A percentile compares a stretch with the other conserved stretches of the same genome.
phyloP scores from a whole-genome alignment of 208 protist species.

The Trypanosoma congolense region DNA sequence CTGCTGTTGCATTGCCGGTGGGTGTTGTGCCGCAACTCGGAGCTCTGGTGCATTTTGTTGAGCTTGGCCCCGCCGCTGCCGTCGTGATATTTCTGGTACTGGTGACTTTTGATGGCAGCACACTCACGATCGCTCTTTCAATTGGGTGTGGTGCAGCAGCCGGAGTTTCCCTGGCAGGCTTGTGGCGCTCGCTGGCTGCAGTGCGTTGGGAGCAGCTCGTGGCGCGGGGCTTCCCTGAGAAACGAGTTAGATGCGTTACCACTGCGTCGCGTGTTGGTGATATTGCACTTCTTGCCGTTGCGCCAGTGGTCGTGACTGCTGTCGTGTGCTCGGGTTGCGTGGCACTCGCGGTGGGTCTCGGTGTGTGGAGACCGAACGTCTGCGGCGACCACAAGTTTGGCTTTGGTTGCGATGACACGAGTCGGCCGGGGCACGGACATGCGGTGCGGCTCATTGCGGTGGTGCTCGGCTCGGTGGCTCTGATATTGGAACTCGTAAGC shows the following conservation, averaged over 20 bases:
- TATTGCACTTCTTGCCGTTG: neutral
- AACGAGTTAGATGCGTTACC: neutral
- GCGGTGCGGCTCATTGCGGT: neutral
- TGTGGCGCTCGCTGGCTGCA: neutral
- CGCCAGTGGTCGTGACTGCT: neutral
- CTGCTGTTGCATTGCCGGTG: neutral
- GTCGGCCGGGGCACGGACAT: no score
- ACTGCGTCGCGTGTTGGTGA: no score
- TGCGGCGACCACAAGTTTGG: neutral
- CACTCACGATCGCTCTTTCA: neutral
- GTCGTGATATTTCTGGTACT: neutral
- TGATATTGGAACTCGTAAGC: neutral
- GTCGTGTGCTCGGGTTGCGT: neutral
- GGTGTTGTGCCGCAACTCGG: constrained; percentile 6
- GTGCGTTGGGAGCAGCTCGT: neutral
- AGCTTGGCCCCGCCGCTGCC: constrained; percentile 7
- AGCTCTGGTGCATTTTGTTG: constrained; percentile 8
- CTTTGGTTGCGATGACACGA: neutral
- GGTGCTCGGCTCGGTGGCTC: neutral
- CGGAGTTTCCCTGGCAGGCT: neutral
- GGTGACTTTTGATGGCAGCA: neutral
- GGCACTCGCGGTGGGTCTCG: neutral
- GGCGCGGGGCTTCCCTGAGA: neutral
- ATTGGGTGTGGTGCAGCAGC: constrained; percentile 5
- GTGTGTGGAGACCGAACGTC: neutral